Evolutionary conservation across 306 rosid genomes (phyloP), one percentile per base, ranked within the genome.

Genomic region (Astragalus glycyphyllos): DNA sequence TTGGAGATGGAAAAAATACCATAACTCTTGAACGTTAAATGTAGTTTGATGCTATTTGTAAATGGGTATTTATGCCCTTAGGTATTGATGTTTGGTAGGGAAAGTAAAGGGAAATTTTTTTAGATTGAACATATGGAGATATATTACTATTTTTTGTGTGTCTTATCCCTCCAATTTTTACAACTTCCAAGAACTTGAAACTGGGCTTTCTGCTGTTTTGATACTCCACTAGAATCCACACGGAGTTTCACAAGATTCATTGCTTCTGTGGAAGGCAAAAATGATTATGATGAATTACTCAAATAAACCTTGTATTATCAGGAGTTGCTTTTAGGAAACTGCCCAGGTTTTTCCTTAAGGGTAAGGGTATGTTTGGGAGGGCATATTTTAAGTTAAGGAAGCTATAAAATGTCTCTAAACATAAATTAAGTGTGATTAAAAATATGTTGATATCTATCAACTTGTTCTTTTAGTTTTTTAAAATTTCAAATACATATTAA

Each of bases 81-180:
- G 47, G 29, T 5, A 9, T 4, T 20, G 49, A 53, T 58, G 26
- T 15, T 46, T 72, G 77, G 42, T 58, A 59, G 10, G 34, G 68
- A 73, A 38, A 34, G 66, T 46, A 42, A 29, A 38, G 58, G 23
- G 53, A 37, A 63, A 53, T 13, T 7, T 15, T 54, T 53, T 9
- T 54, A 66, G 73, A 57, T 65, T 75, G 61, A 35, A 57, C 46
- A 56, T 54, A 17, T 13, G 4, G 15, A 69, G 9, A 69, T 55
- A 31, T 58, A 9, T 45, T 20, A 71, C 35, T 12, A 8, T n/a
- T 3, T 34, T 14, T 29, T 16, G 15, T 6, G 5, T 42, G 4
- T 69, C 11, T 56, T 17, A n/a, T 29, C 2, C 40, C 12, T 34
- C 37, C 20, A 54, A 5, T 2, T 51, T 51, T 17, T 11, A 11